Percentiles rank a stretch among this genome's conserved stretches.
Evolutionary conservation across 1,139 yeast genomes (phyloP).

Genomic region (Hansenula lynferdii): DNA sequence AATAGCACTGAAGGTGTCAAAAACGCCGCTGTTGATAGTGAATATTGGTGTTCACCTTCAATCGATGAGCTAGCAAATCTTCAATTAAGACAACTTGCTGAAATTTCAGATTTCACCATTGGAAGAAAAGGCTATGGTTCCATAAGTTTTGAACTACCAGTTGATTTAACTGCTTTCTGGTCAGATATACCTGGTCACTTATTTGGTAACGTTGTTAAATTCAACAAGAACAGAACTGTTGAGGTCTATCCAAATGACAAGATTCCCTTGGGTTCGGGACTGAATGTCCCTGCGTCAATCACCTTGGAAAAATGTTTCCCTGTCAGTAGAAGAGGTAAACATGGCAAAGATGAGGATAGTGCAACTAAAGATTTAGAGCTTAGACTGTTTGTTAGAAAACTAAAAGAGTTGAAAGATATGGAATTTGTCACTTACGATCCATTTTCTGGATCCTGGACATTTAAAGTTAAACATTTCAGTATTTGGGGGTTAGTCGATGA

Average conservation of each 20-base stretch:
- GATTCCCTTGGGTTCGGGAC: constrained; percentile 66
- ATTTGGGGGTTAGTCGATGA: constrained; percentile 85
- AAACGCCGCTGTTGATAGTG: constrained; percentile 23
- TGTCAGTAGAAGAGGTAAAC: constrained; percentile 21
- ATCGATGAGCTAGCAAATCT: constrained; percentile 46
- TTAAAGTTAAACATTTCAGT: constrained; percentile 87
- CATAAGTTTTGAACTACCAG: constrained; percentile 65
- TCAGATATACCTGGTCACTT: constrained; percentile 37
- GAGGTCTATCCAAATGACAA: constrained; percentile 67
- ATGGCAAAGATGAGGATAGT: constrained; percentile 23
- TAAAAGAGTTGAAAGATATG: constrained; percentile 58
- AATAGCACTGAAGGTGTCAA: not conserved
- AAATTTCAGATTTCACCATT: constrained; percentile 62
- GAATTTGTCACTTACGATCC: constrained; percentile 79
- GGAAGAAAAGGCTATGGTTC: constrained; percentile 79
- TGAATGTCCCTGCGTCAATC: constrained; percentile 82
- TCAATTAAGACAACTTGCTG: constrained; percentile 46
- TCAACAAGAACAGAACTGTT: constrained; percentile 50
- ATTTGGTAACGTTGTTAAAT: constrained; percentile 55
- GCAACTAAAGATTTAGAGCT: constrained; percentile 35
- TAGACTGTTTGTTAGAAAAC: constrained; percentile 41
- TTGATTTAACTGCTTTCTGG: constrained; percentile 57
- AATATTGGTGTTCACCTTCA: constrained; percentile 80
- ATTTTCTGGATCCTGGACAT: constrained; percentile 68
- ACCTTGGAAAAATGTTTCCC: constrained; percentile 68